Evolutionary conservation across 2,329 filamentous ascomycete species (phyloP).

Genomic region (Aurifilum marmelostoma): DNA sequence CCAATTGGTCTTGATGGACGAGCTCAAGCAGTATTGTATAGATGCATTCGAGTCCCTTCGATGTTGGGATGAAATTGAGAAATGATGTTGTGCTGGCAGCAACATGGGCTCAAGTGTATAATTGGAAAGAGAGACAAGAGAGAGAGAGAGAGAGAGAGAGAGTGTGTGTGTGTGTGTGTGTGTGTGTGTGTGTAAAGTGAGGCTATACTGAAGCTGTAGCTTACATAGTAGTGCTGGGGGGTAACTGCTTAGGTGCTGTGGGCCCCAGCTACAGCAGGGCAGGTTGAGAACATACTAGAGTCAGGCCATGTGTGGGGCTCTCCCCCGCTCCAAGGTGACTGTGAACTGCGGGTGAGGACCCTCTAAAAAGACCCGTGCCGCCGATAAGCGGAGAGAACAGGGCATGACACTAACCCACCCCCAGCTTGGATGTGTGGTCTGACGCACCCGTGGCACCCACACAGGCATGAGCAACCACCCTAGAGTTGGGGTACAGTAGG

Average conservation of each 20-base stretch:
- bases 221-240: no score
- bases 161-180: no score
- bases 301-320: slow-evolving; percentile 14
- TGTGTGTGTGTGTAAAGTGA: neutral
- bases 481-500: neutral
- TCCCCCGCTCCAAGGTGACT: neutral
- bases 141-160: neutral
- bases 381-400: slow-evolving; percentile 7
- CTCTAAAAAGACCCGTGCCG: neutral
- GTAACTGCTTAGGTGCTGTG: neutral
- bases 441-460: neutral
- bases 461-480: neutral
- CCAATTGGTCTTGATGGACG: neutral
- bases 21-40: neutral
- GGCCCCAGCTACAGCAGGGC: neutral
- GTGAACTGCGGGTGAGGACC: neutral
- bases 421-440: neutral
- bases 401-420: neutral
- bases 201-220: neutral
- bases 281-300: neutral
- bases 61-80: no score
- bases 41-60: no score
- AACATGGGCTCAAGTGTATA: neutral
- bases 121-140: neutral
- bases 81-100: no score